These are phyloP conservation scores for Botryotinia narcissicola DNA, from an alignment of 2,329 filamentous ascomycete species.

Conservation along the genomic window DNA sequence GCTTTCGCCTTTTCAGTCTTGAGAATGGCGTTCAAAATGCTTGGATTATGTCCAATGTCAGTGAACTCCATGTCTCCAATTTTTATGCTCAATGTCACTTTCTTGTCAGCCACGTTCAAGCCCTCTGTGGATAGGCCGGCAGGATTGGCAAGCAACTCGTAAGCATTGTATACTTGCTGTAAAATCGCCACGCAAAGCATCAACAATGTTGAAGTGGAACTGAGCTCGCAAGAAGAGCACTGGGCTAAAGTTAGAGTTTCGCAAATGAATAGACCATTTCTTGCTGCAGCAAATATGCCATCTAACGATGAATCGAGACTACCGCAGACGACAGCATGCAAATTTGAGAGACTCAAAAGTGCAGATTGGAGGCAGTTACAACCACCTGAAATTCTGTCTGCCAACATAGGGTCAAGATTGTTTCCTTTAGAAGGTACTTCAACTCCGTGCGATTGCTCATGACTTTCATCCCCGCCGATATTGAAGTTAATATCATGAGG, in stretches of 20 bases:
- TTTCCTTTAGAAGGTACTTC: background rate
- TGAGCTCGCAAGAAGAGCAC: background rate
- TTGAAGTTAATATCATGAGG: background rate
- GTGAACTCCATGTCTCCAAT: conserved; percentile 3
- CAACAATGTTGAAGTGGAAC: background rate
- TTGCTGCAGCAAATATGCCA: background rate
- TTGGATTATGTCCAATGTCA: background rate
- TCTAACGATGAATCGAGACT: background rate
- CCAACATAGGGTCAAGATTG: background rate
- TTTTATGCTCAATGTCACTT: background rate
- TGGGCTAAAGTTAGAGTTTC: background rate
- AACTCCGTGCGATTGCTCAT: background rate
- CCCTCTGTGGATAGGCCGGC: background rate
- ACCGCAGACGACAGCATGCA: background rate
- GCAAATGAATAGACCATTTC: background rate
- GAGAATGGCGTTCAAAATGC: background rate
- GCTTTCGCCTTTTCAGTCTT: background rate
- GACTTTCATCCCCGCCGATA: background rate
- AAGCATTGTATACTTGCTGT: conserved; percentile 1
- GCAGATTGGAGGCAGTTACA: background rate
- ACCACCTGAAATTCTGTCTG: background rate
- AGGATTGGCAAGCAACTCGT: background rate
- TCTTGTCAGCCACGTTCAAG: background rate
- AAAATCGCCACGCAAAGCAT: conserved; percentile 5
- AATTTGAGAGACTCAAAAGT: background rate